phyloP scores from a whole-genome alignment of 192 early-diverging fungal species.

The Linnemannia exigua region DNA sequence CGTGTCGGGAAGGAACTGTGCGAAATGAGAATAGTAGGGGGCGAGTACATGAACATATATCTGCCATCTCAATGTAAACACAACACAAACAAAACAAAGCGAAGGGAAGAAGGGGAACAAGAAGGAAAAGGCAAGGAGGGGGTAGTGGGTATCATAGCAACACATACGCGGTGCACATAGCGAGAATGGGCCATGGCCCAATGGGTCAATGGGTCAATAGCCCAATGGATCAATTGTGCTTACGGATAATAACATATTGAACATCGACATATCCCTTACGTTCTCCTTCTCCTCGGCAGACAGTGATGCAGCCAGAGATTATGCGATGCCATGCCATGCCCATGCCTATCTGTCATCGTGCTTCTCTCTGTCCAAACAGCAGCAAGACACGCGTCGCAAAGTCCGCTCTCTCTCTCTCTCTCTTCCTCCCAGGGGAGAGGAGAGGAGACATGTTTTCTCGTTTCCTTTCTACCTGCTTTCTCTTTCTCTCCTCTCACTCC shows the following conservation, averaged over 20 bases:
- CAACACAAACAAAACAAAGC: slow-evolving; percentile 2
- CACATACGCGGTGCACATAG: no score
- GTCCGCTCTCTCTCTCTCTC: neutral
- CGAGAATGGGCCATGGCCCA: no score
- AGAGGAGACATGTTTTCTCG: no score
- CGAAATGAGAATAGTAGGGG: neutral
- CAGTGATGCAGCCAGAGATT: neutral
- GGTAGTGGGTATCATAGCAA: no score
- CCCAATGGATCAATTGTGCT: no score
- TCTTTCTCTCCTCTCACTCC: neutral
- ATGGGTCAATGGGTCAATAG: no score
- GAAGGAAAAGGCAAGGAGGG: neutral
- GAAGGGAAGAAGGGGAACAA: neutral
- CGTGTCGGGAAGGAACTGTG: neutral
- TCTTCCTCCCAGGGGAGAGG: no score
- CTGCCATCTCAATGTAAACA: no score
- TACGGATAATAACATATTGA: neutral
- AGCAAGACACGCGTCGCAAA: neutral
- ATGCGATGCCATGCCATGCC: slow-evolving; percentile 3
- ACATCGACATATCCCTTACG: neutral
- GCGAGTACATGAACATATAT: neutral
- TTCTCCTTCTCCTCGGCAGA: neutral
- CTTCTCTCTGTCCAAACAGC: neutral
- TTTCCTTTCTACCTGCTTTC: no score
- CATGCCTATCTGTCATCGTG: neutral